These are phyloP conservation scores for Vaccinium myrtillus DNA, from an alignment of 148 eudicot genomes.

Conservation along the genomic window DNA sequence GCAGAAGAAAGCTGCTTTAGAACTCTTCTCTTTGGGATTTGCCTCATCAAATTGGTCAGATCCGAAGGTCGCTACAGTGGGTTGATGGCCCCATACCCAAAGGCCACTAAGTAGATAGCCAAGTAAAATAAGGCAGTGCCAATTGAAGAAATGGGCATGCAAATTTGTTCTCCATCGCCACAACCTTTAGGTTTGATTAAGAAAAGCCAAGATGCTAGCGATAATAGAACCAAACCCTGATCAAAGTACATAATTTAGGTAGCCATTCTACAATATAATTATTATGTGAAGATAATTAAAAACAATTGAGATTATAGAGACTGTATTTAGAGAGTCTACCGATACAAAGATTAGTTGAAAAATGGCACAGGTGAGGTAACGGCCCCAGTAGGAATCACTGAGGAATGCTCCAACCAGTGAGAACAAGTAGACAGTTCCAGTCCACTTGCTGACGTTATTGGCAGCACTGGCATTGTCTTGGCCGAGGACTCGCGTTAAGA, in stretches of 20 bases:
- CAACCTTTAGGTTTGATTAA: constrained; percentile 73
- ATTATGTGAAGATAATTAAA: not conserved
- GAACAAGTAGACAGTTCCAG: constrained; percentile 88
- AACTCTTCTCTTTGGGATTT: constrained; percentile 29
- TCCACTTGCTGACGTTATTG: constrained; percentile 90
- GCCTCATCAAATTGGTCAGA: constrained; percentile 79
- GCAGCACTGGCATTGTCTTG: constrained; percentile 85
- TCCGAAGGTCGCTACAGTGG: constrained; percentile 86
- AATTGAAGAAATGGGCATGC: constrained; percentile 33
- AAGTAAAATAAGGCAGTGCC: constrained; percentile 54
- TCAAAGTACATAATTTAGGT: not conserved
- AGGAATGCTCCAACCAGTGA: constrained; percentile 88
- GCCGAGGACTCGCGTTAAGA: constrained; percentile 72
- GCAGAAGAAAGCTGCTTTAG: constrained; percentile 60
- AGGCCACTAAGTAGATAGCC: constrained; percentile 79
- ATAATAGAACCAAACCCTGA: constrained; percentile 67
- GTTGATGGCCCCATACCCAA: constrained; percentile 99
- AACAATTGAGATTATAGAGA: not conserved
- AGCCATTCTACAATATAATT: not conserved
- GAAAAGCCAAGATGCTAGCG: constrained; percentile 63
- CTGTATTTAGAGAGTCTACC: constrained; percentile 33
- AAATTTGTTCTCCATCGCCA: constrained; percentile 49
- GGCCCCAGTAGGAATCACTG: constrained; percentile 97
- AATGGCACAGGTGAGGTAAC: constrained; percentile 75
- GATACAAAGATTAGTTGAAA: constrained; percentile 63